phyloP scores from a whole-genome alignment of 768 basidiomycete species.

The Russula emetica region DNA sequence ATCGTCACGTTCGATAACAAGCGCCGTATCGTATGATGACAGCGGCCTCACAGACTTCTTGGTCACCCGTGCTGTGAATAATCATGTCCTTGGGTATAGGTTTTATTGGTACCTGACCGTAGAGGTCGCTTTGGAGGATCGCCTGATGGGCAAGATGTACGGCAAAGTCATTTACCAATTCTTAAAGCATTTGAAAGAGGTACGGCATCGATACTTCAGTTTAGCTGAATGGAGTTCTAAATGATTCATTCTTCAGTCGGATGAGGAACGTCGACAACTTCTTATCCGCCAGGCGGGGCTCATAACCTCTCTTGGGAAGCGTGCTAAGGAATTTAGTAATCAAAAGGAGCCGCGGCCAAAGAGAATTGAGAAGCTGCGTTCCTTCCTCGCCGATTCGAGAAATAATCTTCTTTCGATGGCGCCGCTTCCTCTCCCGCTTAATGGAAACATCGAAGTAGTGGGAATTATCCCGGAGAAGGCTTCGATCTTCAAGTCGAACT shows the following conservation, averaged over 20 bases:
- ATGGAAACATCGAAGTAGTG: constrained; percentile 77
- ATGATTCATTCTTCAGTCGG: constrained; percentile 40
- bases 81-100: constrained; percentile 81
- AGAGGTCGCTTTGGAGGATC: constrained; percentile 82
- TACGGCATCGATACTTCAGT: constrained; percentile 33
- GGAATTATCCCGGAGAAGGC: constrained; percentile 91
- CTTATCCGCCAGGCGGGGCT: constrained; percentile 89
- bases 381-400: constrained; percentile 79
- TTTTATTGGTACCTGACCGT: constrained; percentile 99
- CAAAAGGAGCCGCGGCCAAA: constrained; percentile 93
- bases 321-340: constrained; percentile 80
- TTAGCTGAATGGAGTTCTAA: not conserved
- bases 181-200: constrained; percentile 84
- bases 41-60: constrained; percentile 93
- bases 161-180: constrained; percentile 75
- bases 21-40: constrained; percentile 81
- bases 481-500: constrained; percentile 95
- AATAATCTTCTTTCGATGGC: constrained; percentile 75
- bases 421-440: constrained; percentile 83
- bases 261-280: constrained; percentile 76
- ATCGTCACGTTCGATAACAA: constrained; percentile 65
- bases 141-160: constrained; percentile 28
- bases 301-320: constrained; percentile 77
- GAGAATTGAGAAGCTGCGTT: constrained; percentile 95
- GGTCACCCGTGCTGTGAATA: constrained; percentile 77